phyloP scores from a whole-genome alignment of 2,329 filamentous ascomycete species.

The Clarireedia hainanense region DNA sequence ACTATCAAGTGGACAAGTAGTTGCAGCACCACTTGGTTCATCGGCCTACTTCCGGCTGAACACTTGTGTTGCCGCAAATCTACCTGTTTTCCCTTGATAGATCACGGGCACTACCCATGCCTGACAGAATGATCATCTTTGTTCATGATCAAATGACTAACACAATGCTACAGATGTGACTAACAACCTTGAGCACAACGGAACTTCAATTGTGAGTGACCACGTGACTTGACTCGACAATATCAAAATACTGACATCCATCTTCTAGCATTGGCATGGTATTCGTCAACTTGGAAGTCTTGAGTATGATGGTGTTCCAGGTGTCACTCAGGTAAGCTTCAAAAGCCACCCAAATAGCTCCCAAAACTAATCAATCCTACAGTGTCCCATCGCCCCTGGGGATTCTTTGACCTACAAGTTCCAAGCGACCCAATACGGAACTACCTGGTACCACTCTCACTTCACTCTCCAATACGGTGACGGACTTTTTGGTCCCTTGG shows the following conservation, averaged over 20 bases:
- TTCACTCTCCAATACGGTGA: constrained; percentile 25
- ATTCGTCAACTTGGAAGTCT: constrained; percentile 35
- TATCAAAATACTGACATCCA: background rate
- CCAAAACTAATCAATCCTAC: constrained; percentile 22
- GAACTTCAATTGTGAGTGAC: constrained; percentile 34
- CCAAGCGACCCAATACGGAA: constrained; percentile 27
- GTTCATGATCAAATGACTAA: background rate
- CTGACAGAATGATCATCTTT: background rate
- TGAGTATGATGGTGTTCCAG: constrained; percentile 32
- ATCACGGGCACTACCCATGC: no score
- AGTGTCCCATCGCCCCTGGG: constrained; percentile 61
- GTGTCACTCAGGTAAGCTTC: constrained; percentile 33
- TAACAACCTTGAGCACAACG: constrained; percentile 33
- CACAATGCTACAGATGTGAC: constrained; percentile 23
- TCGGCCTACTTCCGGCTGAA: no score
- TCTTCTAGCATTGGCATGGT: constrained; percentile 41
- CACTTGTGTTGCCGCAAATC: no score
- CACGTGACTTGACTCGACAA: background rate
- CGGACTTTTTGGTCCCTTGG: constrained; percentile 50
- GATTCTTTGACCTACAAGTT: constrained; percentile 34
- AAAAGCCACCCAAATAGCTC: background rate
- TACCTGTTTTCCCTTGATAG: no score
- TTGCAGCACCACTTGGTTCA: no score
- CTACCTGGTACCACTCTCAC: constrained; percentile 28
- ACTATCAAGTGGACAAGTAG: no score